Percentiles rank a stretch among this genome's conserved stretches.
Conservation (phyloP, 2,329 filamentous ascomycete species). For the Epichloe coenophiala region DNA sequence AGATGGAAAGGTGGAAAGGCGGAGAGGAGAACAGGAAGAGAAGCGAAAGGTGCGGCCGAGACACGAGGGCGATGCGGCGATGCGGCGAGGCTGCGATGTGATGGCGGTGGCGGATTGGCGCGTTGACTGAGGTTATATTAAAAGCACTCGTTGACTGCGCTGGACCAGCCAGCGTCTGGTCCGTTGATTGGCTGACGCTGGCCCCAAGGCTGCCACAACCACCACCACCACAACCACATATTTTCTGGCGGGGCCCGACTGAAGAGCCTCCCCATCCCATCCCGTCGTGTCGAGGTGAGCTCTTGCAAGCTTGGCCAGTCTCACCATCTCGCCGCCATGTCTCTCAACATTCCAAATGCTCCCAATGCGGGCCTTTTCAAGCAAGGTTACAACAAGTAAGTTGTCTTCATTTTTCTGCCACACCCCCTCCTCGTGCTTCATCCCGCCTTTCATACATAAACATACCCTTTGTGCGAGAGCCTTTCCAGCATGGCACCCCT, state of each 20-base stretch:
- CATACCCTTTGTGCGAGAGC: neutral
- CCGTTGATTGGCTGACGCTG: too few relatives aligned
- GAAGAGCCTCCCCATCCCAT: neutral
- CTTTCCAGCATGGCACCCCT: too few relatives aligned
- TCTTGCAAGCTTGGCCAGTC: conserved; percentile 8
- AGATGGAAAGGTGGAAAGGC: neutral
- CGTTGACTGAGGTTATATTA: neutral
- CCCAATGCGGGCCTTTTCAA: conserved; percentile 93
- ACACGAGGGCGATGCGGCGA: conserved; percentile 3
- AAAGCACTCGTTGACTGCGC: too few relatives aligned
- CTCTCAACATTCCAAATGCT: conserved; percentile 86
- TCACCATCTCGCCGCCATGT: conserved; percentile 46
- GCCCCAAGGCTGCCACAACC: neutral
- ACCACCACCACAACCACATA: neutral
- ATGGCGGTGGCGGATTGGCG: neutral
- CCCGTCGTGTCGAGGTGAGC: conserved; percentile 4
- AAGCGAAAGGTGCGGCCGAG: neutral
- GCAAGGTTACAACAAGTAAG: conserved; percentile 87
- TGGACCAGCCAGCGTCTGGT: too few relatives aligned
- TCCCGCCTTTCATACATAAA: neutral
- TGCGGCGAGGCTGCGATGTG: conserved; percentile 8
- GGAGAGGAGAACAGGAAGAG: neutral
- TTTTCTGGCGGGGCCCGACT: conserved; percentile 1
- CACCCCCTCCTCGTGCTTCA: conserved; percentile 3
- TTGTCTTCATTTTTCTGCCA: conserved; percentile 13